Conservation (phyloP, 2,329 filamentous ascomycete species). For the Thelonectria olida region DNA sequence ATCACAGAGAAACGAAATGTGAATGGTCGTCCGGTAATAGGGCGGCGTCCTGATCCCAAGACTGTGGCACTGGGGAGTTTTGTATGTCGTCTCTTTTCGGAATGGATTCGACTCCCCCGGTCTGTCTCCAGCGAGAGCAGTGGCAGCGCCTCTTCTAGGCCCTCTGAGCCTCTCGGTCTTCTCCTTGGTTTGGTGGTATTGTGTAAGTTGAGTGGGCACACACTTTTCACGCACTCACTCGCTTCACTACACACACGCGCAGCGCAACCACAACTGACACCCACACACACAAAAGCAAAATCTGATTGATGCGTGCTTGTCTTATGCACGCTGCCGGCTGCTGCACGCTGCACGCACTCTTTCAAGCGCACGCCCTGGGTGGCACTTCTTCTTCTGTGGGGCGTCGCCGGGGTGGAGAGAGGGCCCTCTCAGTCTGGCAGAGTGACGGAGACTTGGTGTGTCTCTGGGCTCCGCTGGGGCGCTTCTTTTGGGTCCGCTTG, state of each 20-base stretch:
- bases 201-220: conserved; percentile 13
- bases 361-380: conserved; percentile 17
- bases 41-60: conserved; percentile 9
- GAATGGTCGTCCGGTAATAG: conserved; percentile 1
- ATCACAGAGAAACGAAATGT: conserved; percentile 2
- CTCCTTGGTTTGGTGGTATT: conserved; percentile 31
- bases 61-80: conserved; percentile 14
- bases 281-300: conserved; percentile 12
- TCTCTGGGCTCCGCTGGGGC: conserved; percentile 28
- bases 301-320: neutral
- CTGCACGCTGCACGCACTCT: conserved; percentile 18
- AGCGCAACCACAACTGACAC: conserved; percentile 5
- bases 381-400: conserved; percentile 25
- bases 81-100: conserved; percentile 17
- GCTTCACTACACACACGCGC: conserved; percentile 26
- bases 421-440: conserved; percentile 30
- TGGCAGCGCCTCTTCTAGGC: conserved; percentile 37
- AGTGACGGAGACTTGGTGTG: neutral
- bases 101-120: conserved; percentile 13
- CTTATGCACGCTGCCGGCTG: neutral
- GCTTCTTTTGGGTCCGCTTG: conserved; percentile 34
- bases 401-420: conserved; percentile 26
- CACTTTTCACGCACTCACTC: conserved; percentile 19
- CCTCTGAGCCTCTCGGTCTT: conserved; percentile 41
- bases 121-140: conserved; percentile 24